Evolutionary conservation across 2,329 filamentous ascomycete genomes (phyloP), one percentile per base, ranked within the genome.

Genomic region (Colletotrichum tropicicola): DNA sequence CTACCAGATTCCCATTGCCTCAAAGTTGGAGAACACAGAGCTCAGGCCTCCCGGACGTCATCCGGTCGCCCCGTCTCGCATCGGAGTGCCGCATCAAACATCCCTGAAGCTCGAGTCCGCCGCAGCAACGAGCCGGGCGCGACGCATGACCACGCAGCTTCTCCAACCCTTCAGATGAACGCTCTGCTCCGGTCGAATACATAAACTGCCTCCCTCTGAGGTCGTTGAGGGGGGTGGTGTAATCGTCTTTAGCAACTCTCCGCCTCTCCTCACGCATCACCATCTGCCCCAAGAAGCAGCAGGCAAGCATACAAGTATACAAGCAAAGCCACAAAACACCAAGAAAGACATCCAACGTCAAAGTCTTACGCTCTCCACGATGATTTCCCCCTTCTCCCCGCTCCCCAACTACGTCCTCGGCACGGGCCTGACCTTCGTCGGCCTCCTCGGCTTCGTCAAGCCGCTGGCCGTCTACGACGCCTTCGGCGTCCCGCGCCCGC

Each of bases 341-440:
- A 17, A 25, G 10, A 10, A 5, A 45, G 10, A 39, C n/a, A n/a
- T n/a, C n/a, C n/a, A n/a, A n/a, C n/a, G n/a, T n/a, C n/a, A n/a
- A n/a, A n/a, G n/a, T n/a, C n/a, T n/a, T n/a, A n/a, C n/a, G n/a
- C n/a, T n/a, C n/a, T n/a, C n/a, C n/a, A n/a, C 32, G 25, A 37
- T 63, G 19, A 9, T 54, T 8, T 65, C 62, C 3, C 62, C 58
- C 3, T 65, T 65, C 62, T 65, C 62, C 7, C 58, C 62, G 0
- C 6, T 52, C 7, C 62, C 62, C 12, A 65, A 59, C 23, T 70
- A 72, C 54, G 45, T 65, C 25, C 66, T 71, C 39, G 70, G 70
- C 45, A 71, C 74, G 10, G 70, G 72, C 39, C 70, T 73, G 7
- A 67, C 71, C 10, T 57, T 66, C 51, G 23, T 59, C 56, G 60